Evolutionary conservation across 148 eudicot species (phyloP), one percentile per base, ranked within the genome.

Genomic region (Polygonum maritimum): DNA sequence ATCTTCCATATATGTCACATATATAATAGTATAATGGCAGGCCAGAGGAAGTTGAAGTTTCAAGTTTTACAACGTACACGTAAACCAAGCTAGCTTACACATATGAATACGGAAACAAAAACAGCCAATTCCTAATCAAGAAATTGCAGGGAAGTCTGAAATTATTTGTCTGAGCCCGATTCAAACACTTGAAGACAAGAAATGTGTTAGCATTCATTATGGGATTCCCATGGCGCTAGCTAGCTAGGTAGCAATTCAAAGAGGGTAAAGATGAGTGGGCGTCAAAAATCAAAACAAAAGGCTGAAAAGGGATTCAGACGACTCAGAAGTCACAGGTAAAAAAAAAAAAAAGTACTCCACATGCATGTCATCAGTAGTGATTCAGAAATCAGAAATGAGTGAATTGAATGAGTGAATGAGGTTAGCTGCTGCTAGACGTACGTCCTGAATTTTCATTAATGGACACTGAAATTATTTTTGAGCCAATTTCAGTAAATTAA

Each of bases 241-340:
- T 49, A 49, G 55, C 1, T 6, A 4, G 49, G 12, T 47, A 47
- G 49, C 8, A 47, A 6, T 2, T 54, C 4, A 7, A 16, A 22
- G 7, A 22, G 31, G 22, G 33, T 21, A 22, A 57, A 8, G 31
- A 57, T 44, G 13, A 10, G 69, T 10, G 36, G 63, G 39, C 69
- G 33, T 63, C 69, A 31, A 63, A 49, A 63, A 31, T 63, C 39
- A 63, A 63, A 63, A 63, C 69, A 63, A 63, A 63, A 63, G 69
- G 69, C 69, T 63, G 69, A 63, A 63, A 63, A 33, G 69, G 18
- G 40, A 31, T 33, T 63, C 69, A 63, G 69, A 63, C 12, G 63
- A 19, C 22, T 19, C 63, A 57, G 40, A 63, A 19, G 13, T 22
- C 63, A 57, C 63, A 57, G 63, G 63, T 44, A 44, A 44, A 44